Conservation (phyloP, 2,329 filamentous ascomycete genomes). For the Erysiphe pulchra region DNA sequence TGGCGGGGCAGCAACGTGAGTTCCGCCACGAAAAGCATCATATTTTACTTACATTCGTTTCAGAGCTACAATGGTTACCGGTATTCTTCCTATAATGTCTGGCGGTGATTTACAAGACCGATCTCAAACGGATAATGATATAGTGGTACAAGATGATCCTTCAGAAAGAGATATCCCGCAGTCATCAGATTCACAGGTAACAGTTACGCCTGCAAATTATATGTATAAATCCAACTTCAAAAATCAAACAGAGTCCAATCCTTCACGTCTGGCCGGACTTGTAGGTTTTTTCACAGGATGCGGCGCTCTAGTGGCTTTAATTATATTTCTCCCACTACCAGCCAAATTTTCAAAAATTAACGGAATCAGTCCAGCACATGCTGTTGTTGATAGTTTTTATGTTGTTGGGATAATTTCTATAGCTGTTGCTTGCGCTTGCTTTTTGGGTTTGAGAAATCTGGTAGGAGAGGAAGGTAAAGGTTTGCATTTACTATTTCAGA, state of each 20-base stretch:
- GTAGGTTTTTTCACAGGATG: slow-evolving; percentile 85
- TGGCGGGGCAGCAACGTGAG: slow-evolving; percentile 65
- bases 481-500: slow-evolving; percentile 30
- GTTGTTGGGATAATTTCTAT: slow-evolving; percentile 53
- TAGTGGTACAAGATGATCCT: slow-evolving; percentile 8
- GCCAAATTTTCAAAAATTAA: slow-evolving; percentile 46
- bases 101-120: slow-evolving; percentile 15
- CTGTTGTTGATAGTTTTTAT: slow-evolving; percentile 70
- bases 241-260: slow-evolving; percentile 20
- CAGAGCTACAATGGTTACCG: slow-evolving; percentile 84
- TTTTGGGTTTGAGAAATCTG: slow-evolving; percentile 44
- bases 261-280: slow-evolving; percentile 48
- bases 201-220: slow-evolving; percentile 42
- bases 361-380: slow-evolving; percentile 45
- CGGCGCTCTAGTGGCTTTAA: slow-evolving; percentile 64
- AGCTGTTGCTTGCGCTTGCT: slow-evolving; percentile 46
- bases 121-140: slow-evolving; percentile 1
- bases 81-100: slow-evolving; percentile 53
- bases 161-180: slow-evolving; percentile 32
- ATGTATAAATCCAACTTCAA: not conserved
- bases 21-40: not conserved
- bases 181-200: slow-evolving; percentile 48
- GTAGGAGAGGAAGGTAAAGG: slow-evolving; percentile 57
- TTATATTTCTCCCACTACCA: slow-evolving; percentile 66
- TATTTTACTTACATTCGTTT: not conserved